phyloP scores from a whole-genome alignment of 331 rosid genomes.

The Ulmus americana region DNA sequence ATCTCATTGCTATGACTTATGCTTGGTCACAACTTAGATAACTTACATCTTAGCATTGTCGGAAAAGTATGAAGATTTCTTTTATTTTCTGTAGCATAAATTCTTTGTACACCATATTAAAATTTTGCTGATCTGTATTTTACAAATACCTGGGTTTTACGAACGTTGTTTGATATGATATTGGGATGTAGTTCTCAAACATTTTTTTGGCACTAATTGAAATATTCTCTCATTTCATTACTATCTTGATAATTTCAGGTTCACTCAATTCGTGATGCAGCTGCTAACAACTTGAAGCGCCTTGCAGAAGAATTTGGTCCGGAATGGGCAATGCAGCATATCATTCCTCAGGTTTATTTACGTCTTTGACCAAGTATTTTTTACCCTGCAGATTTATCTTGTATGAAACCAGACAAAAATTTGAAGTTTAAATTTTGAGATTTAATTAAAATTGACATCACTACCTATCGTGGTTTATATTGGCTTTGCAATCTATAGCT shows the following conservation, averaged over 20 bases:
- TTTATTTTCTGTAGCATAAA: neutral
- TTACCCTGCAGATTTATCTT: neutral
- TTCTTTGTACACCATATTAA: no score
- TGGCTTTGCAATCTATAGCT: no score
- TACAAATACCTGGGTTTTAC: neutral
- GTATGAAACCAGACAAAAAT: neutral
- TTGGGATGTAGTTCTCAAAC: neutral
- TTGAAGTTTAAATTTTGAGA: neutral
- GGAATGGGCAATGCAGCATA: conserved; percentile 98
- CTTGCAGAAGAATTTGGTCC: conserved; percentile 99
- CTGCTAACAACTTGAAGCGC: conserved; percentile 92
- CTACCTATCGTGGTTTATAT: no score
- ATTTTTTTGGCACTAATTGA: neutral
- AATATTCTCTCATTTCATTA: neutral
- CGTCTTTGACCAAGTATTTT: conserved; percentile 15
- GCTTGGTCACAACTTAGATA: neutral
- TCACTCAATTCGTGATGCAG: conserved; percentile 96
- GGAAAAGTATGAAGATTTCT: neutral
- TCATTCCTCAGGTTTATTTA: conserved; percentile 70
- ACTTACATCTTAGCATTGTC: neutral
- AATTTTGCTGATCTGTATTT: neutral
- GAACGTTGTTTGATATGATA: neutral
- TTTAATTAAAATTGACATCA: neutral
- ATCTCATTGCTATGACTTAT: neutral
- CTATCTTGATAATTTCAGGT: conserved; percentile 46